phyloP scores from a whole-genome alignment of 2,329 filamentous ascomycete species.

The Diaporthe vaccinii region DNA sequence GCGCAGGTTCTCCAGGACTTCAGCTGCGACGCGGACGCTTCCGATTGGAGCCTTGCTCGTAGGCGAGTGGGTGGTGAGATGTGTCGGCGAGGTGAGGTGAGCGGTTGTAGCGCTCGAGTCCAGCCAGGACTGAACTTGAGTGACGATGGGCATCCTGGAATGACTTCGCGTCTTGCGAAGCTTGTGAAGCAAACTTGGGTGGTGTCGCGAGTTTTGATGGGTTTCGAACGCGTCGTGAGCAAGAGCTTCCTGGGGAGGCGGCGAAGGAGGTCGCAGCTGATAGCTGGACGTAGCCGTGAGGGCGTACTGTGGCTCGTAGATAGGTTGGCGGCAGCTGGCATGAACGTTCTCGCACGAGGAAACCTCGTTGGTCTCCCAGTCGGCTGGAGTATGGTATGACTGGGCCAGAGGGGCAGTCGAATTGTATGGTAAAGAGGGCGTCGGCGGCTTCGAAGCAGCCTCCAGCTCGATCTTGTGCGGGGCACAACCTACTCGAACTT shows the following conservation, averaged over 20 bases:
- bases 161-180: conserved; percentile 35
- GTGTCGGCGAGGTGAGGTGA: background rate
- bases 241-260: background rate
- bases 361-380: conserved; percentile 28
- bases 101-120: conserved; percentile 34
- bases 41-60: conserved; percentile 39
- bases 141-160: conserved; percentile 34
- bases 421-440: background rate
- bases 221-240: conserved; percentile 8
- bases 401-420: background rate
- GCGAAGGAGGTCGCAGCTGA: conserved; percentile 32
- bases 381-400: background rate
- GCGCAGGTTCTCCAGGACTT: conserved; percentile 67
- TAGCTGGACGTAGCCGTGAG: conserved; percentile 6
- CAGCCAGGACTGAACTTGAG: conserved; percentile 41
- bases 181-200: conserved; percentile 18
- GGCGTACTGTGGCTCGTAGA: conserved; percentile 16
- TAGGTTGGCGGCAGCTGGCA: conserved; percentile 13
- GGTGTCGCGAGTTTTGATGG: conserved; percentile 3
- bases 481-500: conserved; percentile 18
- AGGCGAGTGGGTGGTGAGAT: conserved; percentile 2
- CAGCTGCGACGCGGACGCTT: conserved; percentile 64
- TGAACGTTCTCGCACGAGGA: conserved; percentile 1
- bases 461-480: conserved; percentile 2
- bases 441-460: conserved; percentile 8